Evolutionary conservation across 176 grass and related monocot genomes (phyloP).

Genomic region (Typha latifolia): DNA sequence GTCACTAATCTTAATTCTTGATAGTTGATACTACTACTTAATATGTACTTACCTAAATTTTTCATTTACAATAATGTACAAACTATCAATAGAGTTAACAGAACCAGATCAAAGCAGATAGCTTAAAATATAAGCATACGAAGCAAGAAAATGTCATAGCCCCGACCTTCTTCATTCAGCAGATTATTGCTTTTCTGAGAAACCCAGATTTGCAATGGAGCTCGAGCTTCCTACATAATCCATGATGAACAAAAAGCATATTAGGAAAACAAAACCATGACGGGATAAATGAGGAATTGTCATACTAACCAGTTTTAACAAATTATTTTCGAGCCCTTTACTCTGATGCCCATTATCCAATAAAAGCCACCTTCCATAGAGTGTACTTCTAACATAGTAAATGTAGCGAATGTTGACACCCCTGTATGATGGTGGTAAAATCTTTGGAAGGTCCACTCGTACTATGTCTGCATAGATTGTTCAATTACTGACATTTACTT

Average conservation of each 20-base stretch:
- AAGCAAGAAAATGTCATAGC: neutral
- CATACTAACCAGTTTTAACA: conserved; percentile 62
- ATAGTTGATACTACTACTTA: too few relatives aligned
- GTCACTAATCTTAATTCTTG: too few relatives aligned
- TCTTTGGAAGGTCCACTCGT: conserved; percentile 65
- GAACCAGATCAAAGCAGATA: too few relatives aligned
- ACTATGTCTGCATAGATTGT: conserved; percentile 53
- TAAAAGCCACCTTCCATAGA: conserved; percentile 56
- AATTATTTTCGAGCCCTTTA: conserved; percentile 34
- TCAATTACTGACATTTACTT: too few relatives aligned
- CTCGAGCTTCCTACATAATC: conserved; percentile 54
- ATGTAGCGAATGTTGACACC: conserved; percentile 89
- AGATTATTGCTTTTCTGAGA: conserved; percentile 69
- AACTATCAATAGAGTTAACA: too few relatives aligned
- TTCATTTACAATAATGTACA: too few relatives aligned
- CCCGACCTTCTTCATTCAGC: conserved; percentile 64
- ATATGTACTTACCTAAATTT: too few relatives aligned
- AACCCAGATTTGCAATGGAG: conserved; percentile 81
- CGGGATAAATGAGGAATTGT: too few relatives aligned
- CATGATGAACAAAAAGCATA: neutral
- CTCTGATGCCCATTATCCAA: conserved; percentile 40
- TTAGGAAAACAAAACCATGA: neutral
- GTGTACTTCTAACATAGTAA: conserved; percentile 72
- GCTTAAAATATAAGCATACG: neutral
- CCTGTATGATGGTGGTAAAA: conserved; percentile 87